Conservation (phyloP, 768 basidiomycete genomes). For the Tulasnella sp. region DNA sequence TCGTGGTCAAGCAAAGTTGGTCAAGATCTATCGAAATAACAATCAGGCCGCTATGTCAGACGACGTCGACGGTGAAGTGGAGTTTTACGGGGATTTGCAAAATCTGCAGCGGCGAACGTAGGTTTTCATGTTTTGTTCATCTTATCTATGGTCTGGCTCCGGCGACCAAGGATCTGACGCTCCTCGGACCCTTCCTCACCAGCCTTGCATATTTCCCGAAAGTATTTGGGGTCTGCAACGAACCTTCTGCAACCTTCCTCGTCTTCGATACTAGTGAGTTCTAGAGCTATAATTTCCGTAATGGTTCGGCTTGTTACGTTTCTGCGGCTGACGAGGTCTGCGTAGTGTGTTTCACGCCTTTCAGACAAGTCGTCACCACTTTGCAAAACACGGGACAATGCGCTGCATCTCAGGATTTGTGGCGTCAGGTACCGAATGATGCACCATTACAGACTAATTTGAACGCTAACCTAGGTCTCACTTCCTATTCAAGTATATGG, state of each 20-base stretch:
- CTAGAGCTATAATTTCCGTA: not conserved
- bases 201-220: not conserved
- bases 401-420: not conserved
- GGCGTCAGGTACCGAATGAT: not conserved
- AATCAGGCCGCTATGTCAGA: not conserved
- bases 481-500: not conserved
- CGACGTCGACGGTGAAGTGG: not conserved
- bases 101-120: not conserved
- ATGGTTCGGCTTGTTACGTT: not conserved
- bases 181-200: not conserved
- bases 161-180: no score
- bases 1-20: not conserved
- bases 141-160: no score
- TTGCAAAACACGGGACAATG: not conserved
- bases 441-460: not conserved
- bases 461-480: not conserved
- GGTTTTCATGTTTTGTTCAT: not conserved
- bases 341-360: not conserved
- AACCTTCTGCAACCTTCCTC: not conserved
- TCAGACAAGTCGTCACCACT: slow-evolving; percentile 3
- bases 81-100: not conserved
- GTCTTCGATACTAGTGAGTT: not conserved
- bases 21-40: not conserved
- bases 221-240: not conserved
- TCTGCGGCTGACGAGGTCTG: not conserved